A percentile compares a stretch with the other conserved stretches of the same genome.
Conservation (phyloP, 495 filamentous ascomycete genomes). For the Clavariopsis aquatica region DNA sequence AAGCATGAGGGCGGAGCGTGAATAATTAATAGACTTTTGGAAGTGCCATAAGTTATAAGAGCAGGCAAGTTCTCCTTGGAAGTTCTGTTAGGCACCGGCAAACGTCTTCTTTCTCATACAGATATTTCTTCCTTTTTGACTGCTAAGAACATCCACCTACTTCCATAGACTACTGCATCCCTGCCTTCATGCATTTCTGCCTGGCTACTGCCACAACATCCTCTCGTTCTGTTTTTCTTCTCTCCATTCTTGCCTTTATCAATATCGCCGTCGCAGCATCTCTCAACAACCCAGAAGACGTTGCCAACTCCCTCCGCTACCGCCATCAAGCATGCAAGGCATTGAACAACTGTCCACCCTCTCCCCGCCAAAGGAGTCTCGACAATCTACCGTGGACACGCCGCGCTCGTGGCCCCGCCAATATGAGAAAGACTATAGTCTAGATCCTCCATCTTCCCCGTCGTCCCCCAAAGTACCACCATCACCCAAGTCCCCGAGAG, state of each 20-base stretch:
- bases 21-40: too few species aligned
- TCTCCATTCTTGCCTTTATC: slow-evolving; percentile 16
- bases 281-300: slow-evolving; percentile 31
- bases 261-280: slow-evolving; percentile 22
- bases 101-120: not conserved
- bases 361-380: slow-evolving; percentile 18
- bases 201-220: not conserved
- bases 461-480: not conserved
- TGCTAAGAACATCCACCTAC: too few species aligned
- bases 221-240: not conserved
- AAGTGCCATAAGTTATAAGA: too few species aligned
- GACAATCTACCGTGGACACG: slow-evolving; percentile 31
- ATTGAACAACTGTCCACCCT: slow-evolving; percentile 26
- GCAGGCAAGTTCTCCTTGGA: too few species aligned
- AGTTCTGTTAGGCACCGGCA: too few species aligned
- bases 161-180: too few species aligned
- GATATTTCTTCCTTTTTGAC: slow-evolving; percentile 1
- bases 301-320: slow-evolving; percentile 28
- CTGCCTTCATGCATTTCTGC: slow-evolving; percentile 16
- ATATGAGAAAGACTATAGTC: slow-evolving; percentile 1
- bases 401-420: not conserved
- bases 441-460: not conserved
- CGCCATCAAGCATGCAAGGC: slow-evolving; percentile 28
- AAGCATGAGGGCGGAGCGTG: too few species aligned
- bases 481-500: not conserved